These are phyloP conservation scores for Alnus rubra DNA, from an alignment of 306 rosid genomes.

Conservation along the genomic window DNA sequence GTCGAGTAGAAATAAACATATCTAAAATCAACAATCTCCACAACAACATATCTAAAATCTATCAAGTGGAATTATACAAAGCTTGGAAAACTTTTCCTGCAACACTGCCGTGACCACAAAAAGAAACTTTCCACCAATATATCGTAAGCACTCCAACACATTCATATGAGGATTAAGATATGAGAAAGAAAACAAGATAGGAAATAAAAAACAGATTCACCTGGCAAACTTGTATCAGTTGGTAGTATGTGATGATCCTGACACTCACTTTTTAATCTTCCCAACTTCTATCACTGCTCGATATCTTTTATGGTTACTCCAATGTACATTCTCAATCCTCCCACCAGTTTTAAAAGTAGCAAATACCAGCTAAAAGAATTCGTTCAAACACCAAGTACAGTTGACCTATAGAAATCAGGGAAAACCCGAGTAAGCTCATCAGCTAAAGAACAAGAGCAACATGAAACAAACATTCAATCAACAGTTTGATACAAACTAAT, in stretches of 20 bases:
- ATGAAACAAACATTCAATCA: background rate
- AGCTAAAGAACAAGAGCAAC: background rate
- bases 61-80: background rate
- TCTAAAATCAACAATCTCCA: too few species aligned
- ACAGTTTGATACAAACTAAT: background rate
- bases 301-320: constrained; percentile 56
- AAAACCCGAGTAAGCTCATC: constrained; percentile 10
- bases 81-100: background rate
- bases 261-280: constrained; percentile 76
- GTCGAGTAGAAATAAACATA: too few species aligned
- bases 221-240: constrained; percentile 96
- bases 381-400: constrained; percentile 7
- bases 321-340: constrained; percentile 76
- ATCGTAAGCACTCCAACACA: background rate
- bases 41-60: too few species aligned
- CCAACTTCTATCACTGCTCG: constrained; percentile 69
- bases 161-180: background rate
- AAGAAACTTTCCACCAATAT: background rate
- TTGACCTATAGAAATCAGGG: constrained; percentile 40
- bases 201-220: constrained; percentile 33
- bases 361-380: constrained; percentile 27
- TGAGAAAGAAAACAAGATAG: background rate
- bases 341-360: constrained; percentile 38
- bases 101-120: background rate
- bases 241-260: constrained; percentile 77